Evolutionary conservation across 257 asterid genomes (phyloP).

Genomic region (Gynochthodes officinalis): DNA sequence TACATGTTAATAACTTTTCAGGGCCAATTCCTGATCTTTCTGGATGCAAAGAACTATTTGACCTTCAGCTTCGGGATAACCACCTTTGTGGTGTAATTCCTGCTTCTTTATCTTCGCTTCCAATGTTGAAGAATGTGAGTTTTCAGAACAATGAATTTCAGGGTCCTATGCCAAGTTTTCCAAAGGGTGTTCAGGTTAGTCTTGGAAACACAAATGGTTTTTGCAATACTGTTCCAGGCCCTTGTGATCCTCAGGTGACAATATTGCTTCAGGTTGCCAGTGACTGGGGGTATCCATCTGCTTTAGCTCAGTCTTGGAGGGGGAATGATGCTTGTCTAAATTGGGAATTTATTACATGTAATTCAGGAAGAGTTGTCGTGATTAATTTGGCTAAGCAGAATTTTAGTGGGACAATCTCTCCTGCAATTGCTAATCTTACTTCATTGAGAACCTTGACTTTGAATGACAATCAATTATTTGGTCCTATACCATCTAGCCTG

Average conservation of each 20-base stretch:
- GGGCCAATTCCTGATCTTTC: conserved; percentile 85
- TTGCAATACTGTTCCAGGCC: conserved; percentile 56
- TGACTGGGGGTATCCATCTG: conserved; percentile 51
- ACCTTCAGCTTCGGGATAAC: conserved; percentile 66
- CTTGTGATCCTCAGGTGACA: conserved; percentile 68
- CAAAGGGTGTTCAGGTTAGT: conserved; percentile 24
- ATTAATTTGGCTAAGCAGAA: conserved; percentile 54
- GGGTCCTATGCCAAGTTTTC: conserved; percentile 69
- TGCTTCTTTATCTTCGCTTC: conserved; percentile 48
- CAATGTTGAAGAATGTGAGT: conserved; percentile 39
- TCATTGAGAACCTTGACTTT: conserved; percentile 39
- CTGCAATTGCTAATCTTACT: conserved; percentile 49
- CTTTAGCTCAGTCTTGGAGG: conserved; percentile 60
- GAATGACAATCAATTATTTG: conserved; percentile 54
- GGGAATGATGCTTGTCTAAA: conserved; percentile 65
- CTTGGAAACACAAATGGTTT: conserved; percentile 50
- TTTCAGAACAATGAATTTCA: conserved; percentile 63
- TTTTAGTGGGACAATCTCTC: conserved; percentile 65
- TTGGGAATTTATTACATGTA: conserved; percentile 62
- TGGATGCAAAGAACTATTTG: conserved; percentile 34
- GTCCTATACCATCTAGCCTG: conserved; percentile 56
- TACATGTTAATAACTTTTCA: conserved; percentile 58
- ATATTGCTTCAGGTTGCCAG: conserved; percentile 51
- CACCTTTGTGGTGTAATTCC: conserved; percentile 68
- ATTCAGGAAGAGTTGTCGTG: conserved; percentile 42